phyloP scores from a whole-genome alignment of 225 moss, liverwort and hornwort genomes.

The Sphagnum tenellum region DNA sequence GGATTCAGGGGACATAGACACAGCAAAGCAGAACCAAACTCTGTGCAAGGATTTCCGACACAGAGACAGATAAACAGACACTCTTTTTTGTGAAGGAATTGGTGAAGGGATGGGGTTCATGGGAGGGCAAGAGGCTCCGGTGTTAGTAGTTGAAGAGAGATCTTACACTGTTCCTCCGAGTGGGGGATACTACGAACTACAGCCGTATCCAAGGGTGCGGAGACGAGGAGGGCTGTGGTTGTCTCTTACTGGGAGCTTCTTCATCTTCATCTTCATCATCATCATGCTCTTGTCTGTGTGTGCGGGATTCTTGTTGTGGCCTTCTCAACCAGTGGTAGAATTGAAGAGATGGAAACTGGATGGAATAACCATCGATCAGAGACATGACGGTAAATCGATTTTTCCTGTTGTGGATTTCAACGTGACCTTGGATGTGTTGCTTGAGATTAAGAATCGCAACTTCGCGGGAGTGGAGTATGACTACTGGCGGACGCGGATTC shows the following conservation, averaged over 20 bases:
- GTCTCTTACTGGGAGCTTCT: slow-evolving; percentile 1
- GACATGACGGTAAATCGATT: slow-evolving; percentile 34
- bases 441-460: slow-evolving; percentile 63
- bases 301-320: slow-evolving; percentile 41
- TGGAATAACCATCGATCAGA: slow-evolving; percentile 43
- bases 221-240: slow-evolving; percentile 8
- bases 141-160: slow-evolving; percentile 39
- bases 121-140: slow-evolving; percentile 13
- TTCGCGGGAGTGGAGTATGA: slow-evolving; percentile 66
- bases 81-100: too few species aligned
- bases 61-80: too few species aligned
- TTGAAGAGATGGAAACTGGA: slow-evolving; percentile 53
- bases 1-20: too few species aligned
- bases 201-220: slow-evolving; percentile 17
- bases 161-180: slow-evolving; percentile 34
- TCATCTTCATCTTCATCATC: slow-evolving; percentile 12
- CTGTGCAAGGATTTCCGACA: too few species aligned
- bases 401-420: slow-evolving; percentile 64
- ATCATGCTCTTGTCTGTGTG: slow-evolving; percentile 31
- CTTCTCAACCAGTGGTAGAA: slow-evolving; percentile 46
- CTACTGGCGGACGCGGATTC: slow-evolving; percentile 39
- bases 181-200: slow-evolving; percentile 27
- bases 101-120: slow-evolving; percentile 24
- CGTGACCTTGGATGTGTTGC: slow-evolving; percentile 45
- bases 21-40: too few species aligned